Evolutionary conservation across 2,329 filamentous ascomycete genomes (phyloP), one percentile per base, ranked within the genome.

Genomic region (Falciphora oryzae): DNA sequence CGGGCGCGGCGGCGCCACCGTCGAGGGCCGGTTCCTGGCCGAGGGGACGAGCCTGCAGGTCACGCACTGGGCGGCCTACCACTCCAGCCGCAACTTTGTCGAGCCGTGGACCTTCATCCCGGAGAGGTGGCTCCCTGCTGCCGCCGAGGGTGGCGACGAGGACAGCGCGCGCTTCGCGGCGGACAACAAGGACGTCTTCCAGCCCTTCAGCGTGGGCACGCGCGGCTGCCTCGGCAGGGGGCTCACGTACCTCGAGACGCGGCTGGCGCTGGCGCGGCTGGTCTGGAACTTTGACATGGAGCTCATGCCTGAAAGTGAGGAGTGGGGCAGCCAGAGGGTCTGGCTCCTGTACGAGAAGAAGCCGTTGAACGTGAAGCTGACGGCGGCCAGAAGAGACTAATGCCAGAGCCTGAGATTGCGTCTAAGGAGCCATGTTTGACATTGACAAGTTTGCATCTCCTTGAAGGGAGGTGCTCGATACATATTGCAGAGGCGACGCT

Each of bases 101-200:
- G 64, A 68, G 4, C 71, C 73, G 5, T 53, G 68, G 25, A 62
- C 66, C 4, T 77, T 76, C 60, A 60, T 68, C 11, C 75, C 75
- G 0, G 73, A 76, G 64, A 68, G 75, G 2, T 77, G 75, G 73
- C 68, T 79, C 1, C 7, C 14, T 22, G 74, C 77, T 11, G 53
- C 22, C 29, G 35, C 22, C 7, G 18, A 61, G 6, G 44, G 31
- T 6, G 61, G 61, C 44, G 27, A 63, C 11, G 25, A 28, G 13
- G 38, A 53, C 18, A 50, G 27, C 28, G 67, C 70, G 7, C 70
- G 70, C 7, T 83, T 78, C 68, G 69, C 69, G 1, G 64, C 67
- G 18, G 81, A 84, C 66, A 76, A 74, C 60, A 73, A 74, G 59
- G 76, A 77, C 0, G 77, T 75, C 2, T 61, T 67, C 57, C 66